Base-by-base conservation (phyloP, 2,329 filamentous ascomycete species). In the Pestalotiopsis sp. region DNA sequence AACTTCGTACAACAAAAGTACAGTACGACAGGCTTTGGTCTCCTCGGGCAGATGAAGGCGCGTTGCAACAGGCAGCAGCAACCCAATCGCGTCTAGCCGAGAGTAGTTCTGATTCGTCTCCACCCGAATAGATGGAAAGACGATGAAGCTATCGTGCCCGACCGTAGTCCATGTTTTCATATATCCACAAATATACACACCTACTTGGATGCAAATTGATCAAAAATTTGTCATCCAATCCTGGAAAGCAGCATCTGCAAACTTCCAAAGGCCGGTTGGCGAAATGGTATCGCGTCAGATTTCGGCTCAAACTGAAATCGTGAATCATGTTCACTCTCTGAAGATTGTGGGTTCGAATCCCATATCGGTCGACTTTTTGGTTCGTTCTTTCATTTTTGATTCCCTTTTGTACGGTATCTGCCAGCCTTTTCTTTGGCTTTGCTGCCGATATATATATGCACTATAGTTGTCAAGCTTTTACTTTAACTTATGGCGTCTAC, bases 251-350 rank as follows among this genome's bases (percentile, higher is more conserved):
- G 13, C 23, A 64, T 12, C 39, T 23, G 17, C 9, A 41, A 64
- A 23, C n/a, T 41, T n/a, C 25, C 12, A 14, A 31, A 66, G 63
- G 49, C 63, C 63, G 45, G 63, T 25, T 66, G 64, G 64, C 64
- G 41, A 56, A 66, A 66, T 66, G 64, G 64, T 66, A 66, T 56
- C 41, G 64, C 64, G 64, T 66, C 64, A 66, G 64, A 66, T 66
- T 66, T 66, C 64, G 64, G 64, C 31, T 13, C 25, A 56, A 52
- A 9, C 27, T 41, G 63, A 36, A 27, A 25, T 31, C 39, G 17
- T n/a, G 14, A 23, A 52, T n/a, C 12, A 39, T 25, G 14, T 63
- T 36, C 13, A 57, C 12, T 36, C 64, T 66, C 64, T 66, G 64
- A 66, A 66, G 64, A 66, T 66, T 66, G 64, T 20, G 31, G 64